Base-by-base conservation (phyloP, 192 early-diverging fungal genomes). In the Entophlyctis luteolus region DNA sequence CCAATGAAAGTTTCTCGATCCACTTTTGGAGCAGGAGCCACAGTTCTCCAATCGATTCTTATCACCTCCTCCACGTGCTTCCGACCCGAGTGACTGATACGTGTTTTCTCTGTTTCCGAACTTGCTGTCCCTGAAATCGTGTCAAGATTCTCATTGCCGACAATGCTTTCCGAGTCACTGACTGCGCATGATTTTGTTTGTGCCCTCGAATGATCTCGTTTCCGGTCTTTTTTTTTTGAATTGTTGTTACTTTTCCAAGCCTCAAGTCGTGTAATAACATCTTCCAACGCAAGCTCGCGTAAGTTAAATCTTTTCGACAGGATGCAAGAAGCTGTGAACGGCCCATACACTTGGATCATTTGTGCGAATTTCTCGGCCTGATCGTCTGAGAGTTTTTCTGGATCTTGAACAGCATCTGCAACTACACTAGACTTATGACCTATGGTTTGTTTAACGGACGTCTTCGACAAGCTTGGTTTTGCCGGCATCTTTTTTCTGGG, bases 251-350 rank as follows among this genome's bases (percentile, higher is more conserved):
- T 50, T 8, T 39, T 29, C 69, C 63, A 57, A 10, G 33, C 32
- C 10, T 81, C 72, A n/a, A 82, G 37, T 27, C 75, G 48, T 37
- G 75, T 60, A 20, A 62, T 73, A 35, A 85, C 65, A 60, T 88
- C 71, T 16, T 71, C 71, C 25, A 88, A 29, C 34, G 87, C 87
- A 34, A 74, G 74, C 33, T 87, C 76, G 25, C 83, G 73, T 22
- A 85, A 71, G 6, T 65, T 48, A 52, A 84, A 79, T 0, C 73
- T 67, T 20, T 25, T 25, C 18, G 74, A 81, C 10, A 85, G 37
- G 14, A 88, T 54, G 46, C 81, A 84, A 14, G 70, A 66, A 8
- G 88, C 55, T 34, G 81, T 31, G 34, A 73, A 69, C 18, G 31
- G 54, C 1, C 84, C 77, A 66, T 80, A 86, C 1, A 72, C 77